Evolutionary conservation across 1,284 basidiomycete genomes (phyloP), one percentile per base, ranked within the genome.

Genomic region (Cystobasidiaceae sp.): DNA sequence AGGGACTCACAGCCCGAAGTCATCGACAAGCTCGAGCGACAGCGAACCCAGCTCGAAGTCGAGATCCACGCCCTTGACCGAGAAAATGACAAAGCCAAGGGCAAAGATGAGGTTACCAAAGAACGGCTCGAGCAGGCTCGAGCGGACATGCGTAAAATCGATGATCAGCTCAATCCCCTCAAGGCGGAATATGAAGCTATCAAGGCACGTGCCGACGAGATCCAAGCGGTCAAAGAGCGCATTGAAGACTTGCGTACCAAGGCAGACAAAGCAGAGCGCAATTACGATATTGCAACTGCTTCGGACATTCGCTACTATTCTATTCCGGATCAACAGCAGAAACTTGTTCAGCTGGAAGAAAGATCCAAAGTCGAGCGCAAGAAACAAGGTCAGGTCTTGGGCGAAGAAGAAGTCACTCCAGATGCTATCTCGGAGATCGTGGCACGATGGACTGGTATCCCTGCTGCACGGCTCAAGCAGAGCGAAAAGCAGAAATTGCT

Each of bases 1-100:
- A 86, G 91, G 34, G 94, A 97, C 79, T 97, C 93, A 0, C 85
- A 90, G 65, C 94, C 94, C 0, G 94, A 97, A 78, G 89, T 84
- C 2, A 90, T 98, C 73, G 94, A 98, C 78, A 87, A 88, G 72
- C 83, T 98, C n/a, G 90, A 97, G 76, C 86, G 93, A 33, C 84
- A 84, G 66, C 93, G 92, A 77, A 85, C 98, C 45, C 90, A 96
- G 74, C 83, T 98, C 50, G 90, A 97, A 76, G 88, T 98, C 39
- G 94, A 97, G 76, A 89, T 97, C 30, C 93, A 97, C 75, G 96
- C 94, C 7, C 81, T 97, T 55, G 89, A 75, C 50, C 69, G 74
- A 39, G 79, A 97, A 68, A 69, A 75, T 39, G 69, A 70, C 21
- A 51, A 66, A 49, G 73, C 77, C 84, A 91, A 68, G 67, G 90